phyloP scores from a whole-genome alignment of 2,329 filamentous ascomycete species.

The Fusarium hainanense region DNA sequence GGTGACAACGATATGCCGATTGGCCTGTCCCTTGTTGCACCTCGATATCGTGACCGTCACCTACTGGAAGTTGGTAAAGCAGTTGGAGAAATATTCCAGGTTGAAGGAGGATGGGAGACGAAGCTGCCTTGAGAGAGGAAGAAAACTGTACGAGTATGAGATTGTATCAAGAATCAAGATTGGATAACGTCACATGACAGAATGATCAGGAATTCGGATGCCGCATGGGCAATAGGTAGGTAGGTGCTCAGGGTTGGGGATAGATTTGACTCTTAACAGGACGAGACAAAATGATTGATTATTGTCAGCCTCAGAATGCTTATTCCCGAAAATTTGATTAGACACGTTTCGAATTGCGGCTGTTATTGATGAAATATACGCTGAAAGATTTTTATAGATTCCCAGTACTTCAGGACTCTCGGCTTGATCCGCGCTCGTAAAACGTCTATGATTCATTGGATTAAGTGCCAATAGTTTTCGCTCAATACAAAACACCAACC shows the following conservation, averaged over 20 bases:
- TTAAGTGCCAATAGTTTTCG: slow-evolving; percentile 24
- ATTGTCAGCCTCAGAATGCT: not conserved
- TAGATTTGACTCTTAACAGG: not conserved
- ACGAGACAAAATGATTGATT: not conserved
- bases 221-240: slow-evolving; percentile 8
- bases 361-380: slow-evolving; percentile 10
- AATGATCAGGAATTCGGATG: not conserved
- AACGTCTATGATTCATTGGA: slow-evolving; percentile 15
- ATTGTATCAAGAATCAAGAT: not conserved
- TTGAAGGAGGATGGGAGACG: slow-evolving; percentile 46
- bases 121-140: slow-evolving; percentile 13
- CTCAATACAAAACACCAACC: slow-evolving; percentile 35
- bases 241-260: not conserved
- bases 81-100: slow-evolving; percentile 51
- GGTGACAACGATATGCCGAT: slow-evolving; percentile 67
- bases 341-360: not conserved
- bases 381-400: slow-evolving; percentile 34
- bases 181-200: slow-evolving; percentile 4
- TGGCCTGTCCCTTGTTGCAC: slow-evolving; percentile 64
- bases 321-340: not conserved
- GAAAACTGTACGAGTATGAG: not conserved
- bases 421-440: slow-evolving; percentile 10
- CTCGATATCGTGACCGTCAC: slow-evolving; percentile 59
- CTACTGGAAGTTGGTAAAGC: slow-evolving; percentile 57
- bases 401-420: slow-evolving; percentile 10